Evolutionary conservation across 352 stramenopile species (phyloP).

Genomic region (Phytophthora quininea): DNA sequence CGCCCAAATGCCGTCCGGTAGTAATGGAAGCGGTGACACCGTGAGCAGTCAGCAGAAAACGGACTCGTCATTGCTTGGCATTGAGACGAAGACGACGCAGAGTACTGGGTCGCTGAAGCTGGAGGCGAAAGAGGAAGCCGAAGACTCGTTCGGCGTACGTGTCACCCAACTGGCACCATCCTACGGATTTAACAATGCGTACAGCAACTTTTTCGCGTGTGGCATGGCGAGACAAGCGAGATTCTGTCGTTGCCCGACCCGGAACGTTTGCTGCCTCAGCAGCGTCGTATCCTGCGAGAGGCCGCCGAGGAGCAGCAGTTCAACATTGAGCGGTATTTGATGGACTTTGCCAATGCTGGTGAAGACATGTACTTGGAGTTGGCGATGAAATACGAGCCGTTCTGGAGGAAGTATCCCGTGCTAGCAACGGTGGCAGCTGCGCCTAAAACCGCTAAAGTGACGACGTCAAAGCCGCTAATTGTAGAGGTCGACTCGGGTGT

Average conservation of each 20-base stretch:
- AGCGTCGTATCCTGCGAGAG: slow-evolving; percentile 79
- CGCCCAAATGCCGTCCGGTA: neutral
- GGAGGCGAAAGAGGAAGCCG: slow-evolving; percentile 6
- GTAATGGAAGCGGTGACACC: neutral
- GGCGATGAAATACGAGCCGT: slow-evolving; percentile 89
- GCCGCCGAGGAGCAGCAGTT: slow-evolving; percentile 93
- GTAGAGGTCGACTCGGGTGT: slow-evolving; percentile 45
- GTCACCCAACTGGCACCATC: slow-evolving; percentile 58
- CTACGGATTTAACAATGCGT: slow-evolving; percentile 96
- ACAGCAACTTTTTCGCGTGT: slow-evolving; percentile 93
- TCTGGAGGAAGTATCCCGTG: slow-evolving; percentile 80
- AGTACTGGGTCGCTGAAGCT: slow-evolving; percentile 21
- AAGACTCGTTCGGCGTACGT: slow-evolving; percentile 27
- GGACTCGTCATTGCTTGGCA: slow-evolving; percentile 54
- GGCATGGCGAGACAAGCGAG: slow-evolving; percentile 91
- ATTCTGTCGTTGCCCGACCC: slow-evolving; percentile 94
- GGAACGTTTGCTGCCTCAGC: slow-evolving; percentile 73
- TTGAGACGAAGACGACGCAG: slow-evolving; percentile 39
- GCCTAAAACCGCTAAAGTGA: slow-evolving; percentile 8
- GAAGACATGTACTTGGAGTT: slow-evolving; percentile 95
- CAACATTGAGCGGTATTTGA: slow-evolving; percentile 95
- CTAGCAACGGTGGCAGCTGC: slow-evolving; percentile 3
- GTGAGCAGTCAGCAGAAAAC: slow-evolving; percentile 10
- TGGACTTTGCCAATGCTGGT: slow-evolving; percentile 90
- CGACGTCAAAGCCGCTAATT: slow-evolving; percentile 34